Percentiles rank a stretch among this genome's conserved stretches.
phyloP scores from a whole-genome alignment of 2,329 filamentous ascomycete species.

The Colletotrichum kahawae region DNA sequence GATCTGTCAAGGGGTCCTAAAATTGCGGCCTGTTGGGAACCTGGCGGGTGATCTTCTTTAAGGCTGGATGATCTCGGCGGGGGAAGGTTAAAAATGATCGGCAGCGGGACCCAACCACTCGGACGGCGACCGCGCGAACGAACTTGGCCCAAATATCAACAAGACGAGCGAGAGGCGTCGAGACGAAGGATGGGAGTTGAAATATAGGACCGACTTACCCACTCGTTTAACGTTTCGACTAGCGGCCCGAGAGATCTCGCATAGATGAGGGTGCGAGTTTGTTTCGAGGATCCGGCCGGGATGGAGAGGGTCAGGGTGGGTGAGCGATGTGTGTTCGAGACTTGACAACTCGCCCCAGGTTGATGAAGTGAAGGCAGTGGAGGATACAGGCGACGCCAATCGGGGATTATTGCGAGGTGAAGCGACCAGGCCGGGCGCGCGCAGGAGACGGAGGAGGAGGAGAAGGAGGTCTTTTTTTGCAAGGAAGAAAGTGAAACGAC shows the following conservation, averaged over 20 bases:
- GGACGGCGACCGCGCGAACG: constrained; percentile 7
- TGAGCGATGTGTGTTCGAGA: background rate
- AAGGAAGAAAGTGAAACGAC: constrained; percentile 21
- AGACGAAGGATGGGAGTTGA: constrained; percentile 1
- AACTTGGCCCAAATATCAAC: background rate
- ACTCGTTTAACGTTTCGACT: constrained; percentile 18
- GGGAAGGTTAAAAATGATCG: background rate
- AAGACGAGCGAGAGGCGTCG: background rate
- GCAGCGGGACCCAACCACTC: constrained; percentile 5
- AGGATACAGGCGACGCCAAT: background rate
- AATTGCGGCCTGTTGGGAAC: constrained; percentile 3
- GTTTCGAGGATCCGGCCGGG: constrained; percentile 10
- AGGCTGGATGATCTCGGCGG: constrained; percentile 4
- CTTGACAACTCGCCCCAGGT: background rate
- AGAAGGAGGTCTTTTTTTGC: background rate
- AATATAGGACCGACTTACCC: constrained; percentile 20
- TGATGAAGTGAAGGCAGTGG: background rate
- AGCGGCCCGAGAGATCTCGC: constrained; percentile 20
- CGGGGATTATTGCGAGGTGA: background rate
- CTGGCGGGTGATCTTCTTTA: constrained; percentile 19
- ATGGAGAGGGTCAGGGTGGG: background rate
- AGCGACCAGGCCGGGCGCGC: background rate
- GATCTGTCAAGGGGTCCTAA: constrained; percentile 3
- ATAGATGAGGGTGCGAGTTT: constrained; percentile 13
- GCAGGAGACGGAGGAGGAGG: background rate